phyloP scores from a whole-genome alignment of 2,329 filamentous ascomycete species.

The Scedosporium minutisporum region DNA sequence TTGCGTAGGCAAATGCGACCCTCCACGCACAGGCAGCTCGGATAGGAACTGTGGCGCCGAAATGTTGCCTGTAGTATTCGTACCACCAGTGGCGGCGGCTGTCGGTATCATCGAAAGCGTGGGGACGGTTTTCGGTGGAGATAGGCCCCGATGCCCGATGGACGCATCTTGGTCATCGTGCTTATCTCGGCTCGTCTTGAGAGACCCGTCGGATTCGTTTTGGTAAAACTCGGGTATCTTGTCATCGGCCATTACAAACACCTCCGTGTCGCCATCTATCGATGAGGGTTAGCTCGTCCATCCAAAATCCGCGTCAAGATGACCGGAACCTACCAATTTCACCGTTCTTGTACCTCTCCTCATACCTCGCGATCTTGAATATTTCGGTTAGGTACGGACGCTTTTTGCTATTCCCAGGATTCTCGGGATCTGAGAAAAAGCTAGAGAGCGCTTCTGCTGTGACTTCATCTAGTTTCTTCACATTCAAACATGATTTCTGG shows the following conservation, averaged over 20 bases:
- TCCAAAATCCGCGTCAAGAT: neutral
- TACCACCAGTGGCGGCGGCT: slow-evolving; percentile 5
- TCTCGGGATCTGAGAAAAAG: slow-evolving; percentile 49
- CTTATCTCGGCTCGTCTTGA: slow-evolving; percentile 34
- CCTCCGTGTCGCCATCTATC: slow-evolving; percentile 35
- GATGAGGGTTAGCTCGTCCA: slow-evolving; percentile 9
- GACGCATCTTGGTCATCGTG: slow-evolving; percentile 26
- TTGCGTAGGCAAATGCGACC: slow-evolving; percentile 27
- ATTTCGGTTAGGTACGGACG: slow-evolving; percentile 48
- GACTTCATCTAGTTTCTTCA: slow-evolving; percentile 47
- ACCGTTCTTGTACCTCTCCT: slow-evolving; percentile 45
- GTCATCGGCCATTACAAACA: slow-evolving; percentile 44
- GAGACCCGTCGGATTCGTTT: slow-evolving; percentile 31
- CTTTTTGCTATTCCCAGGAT: slow-evolving; percentile 43
- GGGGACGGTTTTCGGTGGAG: slow-evolving; percentile 26
- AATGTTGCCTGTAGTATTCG: slow-evolving; percentile 10
- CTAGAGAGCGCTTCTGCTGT: slow-evolving; percentile 47
- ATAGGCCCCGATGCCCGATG: slow-evolving; percentile 21
- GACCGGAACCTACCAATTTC: slow-evolving; percentile 41
- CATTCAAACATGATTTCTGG: slow-evolving; percentile 41
- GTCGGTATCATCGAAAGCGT: slow-evolving; percentile 16
- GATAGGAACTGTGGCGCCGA: slow-evolving; percentile 27
- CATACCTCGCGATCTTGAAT: slow-evolving; percentile 48
- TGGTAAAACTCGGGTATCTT: slow-evolving; percentile 40
- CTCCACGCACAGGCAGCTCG: slow-evolving; percentile 33